Percentiles rank a stretch among this genome's conserved stretches.
These are phyloP conservation scores for Mycosphaerella arachidis DNA, from an alignment of 2,329 filamentous ascomycete species.

Conservation along the genomic window DNA sequence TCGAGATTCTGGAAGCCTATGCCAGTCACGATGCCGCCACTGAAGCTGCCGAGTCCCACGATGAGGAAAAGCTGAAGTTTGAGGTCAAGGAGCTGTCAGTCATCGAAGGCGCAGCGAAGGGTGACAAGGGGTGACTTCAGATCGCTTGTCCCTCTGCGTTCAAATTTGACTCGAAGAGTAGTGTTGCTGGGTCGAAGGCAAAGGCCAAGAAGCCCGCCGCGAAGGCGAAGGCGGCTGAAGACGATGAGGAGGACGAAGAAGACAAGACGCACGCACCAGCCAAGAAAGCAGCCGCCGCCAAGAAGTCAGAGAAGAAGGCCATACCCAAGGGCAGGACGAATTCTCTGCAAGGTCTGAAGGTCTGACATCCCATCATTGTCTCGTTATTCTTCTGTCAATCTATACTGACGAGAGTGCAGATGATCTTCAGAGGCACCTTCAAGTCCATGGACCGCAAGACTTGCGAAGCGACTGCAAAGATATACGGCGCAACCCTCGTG, in stretches of 20 bases:
- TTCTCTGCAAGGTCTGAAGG: conserved; percentile 8
- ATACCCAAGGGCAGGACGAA: conserved; percentile 4
- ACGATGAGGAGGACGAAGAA: not conserved
- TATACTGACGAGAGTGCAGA: not conserved
- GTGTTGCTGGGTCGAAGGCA: not conserved
- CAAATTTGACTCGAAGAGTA: not conserved
- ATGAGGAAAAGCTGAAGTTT: not conserved
- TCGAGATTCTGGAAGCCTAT: not conserved
- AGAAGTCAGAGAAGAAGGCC: conserved; percentile 2
- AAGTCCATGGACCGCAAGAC: conserved; percentile 12
- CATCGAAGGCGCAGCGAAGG: not conserved
- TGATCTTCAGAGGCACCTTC: conserved; percentile 13
- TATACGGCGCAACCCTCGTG: conserved; percentile 9
- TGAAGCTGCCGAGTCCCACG: not conserved
- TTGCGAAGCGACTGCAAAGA: conserved; percentile 12
- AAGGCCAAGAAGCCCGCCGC: not conserved
- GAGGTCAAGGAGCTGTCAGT: not conserved
- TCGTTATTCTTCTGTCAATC: too few relatives aligned
- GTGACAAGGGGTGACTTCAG: not conserved
- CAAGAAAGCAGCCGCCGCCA: not conserved
- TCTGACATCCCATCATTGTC: not conserved
- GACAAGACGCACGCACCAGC: not conserved
- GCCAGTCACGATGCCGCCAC: not conserved
- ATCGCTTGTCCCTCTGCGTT: not conserved
- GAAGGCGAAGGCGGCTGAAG: not conserved